A percentile compares a stretch with the other conserved stretches of the same genome.
Conservation (phyloP, 192 early-diverging fungal species). For the Gaertneriomyces sp. region DNA sequence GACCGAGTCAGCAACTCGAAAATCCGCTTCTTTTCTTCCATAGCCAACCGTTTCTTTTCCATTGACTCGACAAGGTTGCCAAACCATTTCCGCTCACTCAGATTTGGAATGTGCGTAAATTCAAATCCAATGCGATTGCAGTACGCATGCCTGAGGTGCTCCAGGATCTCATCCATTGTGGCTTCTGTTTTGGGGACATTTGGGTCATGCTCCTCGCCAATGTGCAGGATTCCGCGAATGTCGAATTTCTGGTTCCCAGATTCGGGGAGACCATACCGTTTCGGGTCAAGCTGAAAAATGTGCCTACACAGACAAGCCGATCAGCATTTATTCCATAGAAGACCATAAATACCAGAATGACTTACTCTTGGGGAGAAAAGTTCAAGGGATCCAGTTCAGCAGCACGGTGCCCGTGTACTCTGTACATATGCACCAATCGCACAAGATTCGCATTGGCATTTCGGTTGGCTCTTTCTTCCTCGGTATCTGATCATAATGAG, state of each 20-base stretch:
- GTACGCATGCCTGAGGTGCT: conserved; percentile 62
- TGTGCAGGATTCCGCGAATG: conserved; percentile 73
- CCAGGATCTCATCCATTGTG: conserved; percentile 62
- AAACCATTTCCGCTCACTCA: conserved; percentile 85
- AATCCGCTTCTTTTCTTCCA: conserved; percentile 69
- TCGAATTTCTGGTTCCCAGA: conserved; percentile 49
- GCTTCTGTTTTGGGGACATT: conserved; percentile 49
- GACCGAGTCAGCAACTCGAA: conserved; percentile 74
- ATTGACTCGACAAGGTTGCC: conserved; percentile 77
- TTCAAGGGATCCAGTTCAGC: conserved; percentile 85
- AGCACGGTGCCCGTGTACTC: conserved; percentile 75
- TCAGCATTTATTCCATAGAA: background rate
- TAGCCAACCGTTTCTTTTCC: conserved; percentile 51
- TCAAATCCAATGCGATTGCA: conserved; percentile 89
- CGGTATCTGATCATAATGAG: conserved; percentile 48
- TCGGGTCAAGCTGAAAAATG: conserved; percentile 69
- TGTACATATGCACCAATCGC: conserved; percentile 68
- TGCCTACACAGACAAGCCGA: background rate
- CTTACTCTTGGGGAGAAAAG: conserved; percentile 65
- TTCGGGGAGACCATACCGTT: conserved; percentile 75
- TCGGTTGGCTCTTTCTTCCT: conserved; percentile 77
- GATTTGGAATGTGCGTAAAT: conserved; percentile 87
- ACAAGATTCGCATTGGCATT: conserved; percentile 79
- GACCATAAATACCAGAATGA: background rate
- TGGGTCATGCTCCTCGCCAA: conserved; percentile 51